These are phyloP conservation scores for Borovskyia barvae DNA, from an alignment of 208 protist species.

Conservation along the genomic window DNA sequence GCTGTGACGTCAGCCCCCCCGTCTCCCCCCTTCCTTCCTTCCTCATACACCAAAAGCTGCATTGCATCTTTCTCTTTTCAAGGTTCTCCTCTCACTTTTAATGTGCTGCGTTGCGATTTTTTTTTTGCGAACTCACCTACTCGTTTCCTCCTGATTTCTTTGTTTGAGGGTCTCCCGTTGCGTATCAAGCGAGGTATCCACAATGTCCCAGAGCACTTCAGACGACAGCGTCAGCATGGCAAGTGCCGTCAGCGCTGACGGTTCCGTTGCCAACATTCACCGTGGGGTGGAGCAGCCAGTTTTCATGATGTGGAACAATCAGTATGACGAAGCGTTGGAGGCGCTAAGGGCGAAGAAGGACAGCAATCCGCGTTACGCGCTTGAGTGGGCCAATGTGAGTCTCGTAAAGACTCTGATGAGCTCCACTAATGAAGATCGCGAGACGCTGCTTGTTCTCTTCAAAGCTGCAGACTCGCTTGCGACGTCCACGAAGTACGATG, in stretches of 20 bases:
- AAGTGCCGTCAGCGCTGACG: slow-evolving; percentile 31
- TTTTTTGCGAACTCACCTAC: neutral
- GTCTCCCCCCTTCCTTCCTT: neutral
- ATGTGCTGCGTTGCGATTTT: neutral
- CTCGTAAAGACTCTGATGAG: slow-evolving; percentile 83
- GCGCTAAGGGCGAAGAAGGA: slow-evolving; percentile 64
- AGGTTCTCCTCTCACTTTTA: neutral
- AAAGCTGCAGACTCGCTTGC: slow-evolving; percentile 77
- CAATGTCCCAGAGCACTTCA: slow-evolving; percentile 13
- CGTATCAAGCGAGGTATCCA: neutral
- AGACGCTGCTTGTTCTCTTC: slow-evolving; percentile 66
- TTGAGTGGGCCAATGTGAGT: slow-evolving; percentile 79
- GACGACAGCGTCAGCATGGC: slow-evolving; percentile 21
- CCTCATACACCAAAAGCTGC: neutral
- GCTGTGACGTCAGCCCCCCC: no score
- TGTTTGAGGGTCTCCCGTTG: neutral
- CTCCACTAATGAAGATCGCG: slow-evolving; percentile 74
- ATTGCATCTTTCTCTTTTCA: neutral
- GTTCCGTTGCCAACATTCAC: slow-evolving; percentile 40
- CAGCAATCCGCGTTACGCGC: slow-evolving; percentile 74
- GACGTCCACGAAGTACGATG: slow-evolving; percentile 65
- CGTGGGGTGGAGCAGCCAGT: slow-evolving; percentile 52
- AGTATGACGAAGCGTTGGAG: slow-evolving; percentile 62
- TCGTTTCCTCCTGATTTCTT: neutral
- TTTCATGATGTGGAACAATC: slow-evolving; percentile 81